Conservation (phyloP, 2,329 filamentous ascomycete genomes). For the Sordariomycetes sp. region DNA sequence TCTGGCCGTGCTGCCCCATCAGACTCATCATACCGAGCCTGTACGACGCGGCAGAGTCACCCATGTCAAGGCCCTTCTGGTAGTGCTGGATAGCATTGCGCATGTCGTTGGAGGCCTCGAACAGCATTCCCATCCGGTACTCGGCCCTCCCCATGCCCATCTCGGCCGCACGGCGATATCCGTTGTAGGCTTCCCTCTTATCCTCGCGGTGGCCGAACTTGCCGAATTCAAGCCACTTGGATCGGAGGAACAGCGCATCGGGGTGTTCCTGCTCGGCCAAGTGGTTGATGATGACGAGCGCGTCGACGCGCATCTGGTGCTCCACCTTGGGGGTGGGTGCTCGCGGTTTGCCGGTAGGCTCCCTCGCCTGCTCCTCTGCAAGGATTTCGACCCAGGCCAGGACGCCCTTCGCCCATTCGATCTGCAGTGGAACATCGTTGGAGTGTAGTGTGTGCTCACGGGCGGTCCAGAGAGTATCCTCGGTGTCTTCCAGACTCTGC, state of each 20-base stretch:
- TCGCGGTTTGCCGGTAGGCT: constrained; percentile 41
- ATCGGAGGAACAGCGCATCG: constrained; percentile 85
- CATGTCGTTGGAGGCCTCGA: constrained; percentile 88
- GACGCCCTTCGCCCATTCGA: constrained; percentile 92
- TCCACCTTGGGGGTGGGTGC: constrained; percentile 77
- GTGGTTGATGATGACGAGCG: constrained; percentile 84
- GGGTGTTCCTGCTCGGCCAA: constrained; percentile 86
- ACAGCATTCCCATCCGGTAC: constrained; percentile 97
- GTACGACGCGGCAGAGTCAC: constrained; percentile 79
- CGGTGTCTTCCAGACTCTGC: constrained; percentile 87
- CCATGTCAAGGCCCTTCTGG: constrained; percentile 63
- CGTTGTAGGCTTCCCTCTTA: constrained; percentile 86
- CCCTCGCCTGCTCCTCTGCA: constrained; percentile 62
- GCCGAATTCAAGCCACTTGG: constrained; percentile 97
- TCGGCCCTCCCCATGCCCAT: constrained; percentile 81
- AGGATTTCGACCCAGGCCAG: constrained; percentile 81
- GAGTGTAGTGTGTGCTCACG: constrained; percentile 78
- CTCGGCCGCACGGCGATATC: constrained; percentile 77
- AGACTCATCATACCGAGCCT: constrained; percentile 96
- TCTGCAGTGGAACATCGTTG: constrained; percentile 90
- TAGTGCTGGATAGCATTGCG: constrained; percentile 89
- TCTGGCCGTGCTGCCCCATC: constrained; percentile 84
- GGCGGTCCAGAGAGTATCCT: constrained; percentile 77
- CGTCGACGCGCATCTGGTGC: constrained; percentile 78
- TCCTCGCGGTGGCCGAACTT: constrained; percentile 86